Evolutionary conservation across 2,329 filamentous ascomycete species (phyloP).

Genomic region (Leptographium galeiforme): DNA sequence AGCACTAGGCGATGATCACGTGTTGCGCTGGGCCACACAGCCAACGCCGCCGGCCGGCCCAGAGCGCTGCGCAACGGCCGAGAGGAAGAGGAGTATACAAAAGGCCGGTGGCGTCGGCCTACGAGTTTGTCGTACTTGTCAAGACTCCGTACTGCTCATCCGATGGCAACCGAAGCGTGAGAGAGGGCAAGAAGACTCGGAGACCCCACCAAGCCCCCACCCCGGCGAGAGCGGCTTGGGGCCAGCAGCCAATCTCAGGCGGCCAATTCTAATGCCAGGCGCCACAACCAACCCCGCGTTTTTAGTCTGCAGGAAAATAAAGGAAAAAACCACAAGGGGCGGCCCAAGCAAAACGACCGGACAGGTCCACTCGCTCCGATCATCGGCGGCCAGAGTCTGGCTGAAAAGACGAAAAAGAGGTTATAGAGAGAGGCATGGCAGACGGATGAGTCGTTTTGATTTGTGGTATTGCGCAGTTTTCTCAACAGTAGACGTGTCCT

Average conservation of each 20-base stretch:
- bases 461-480: not conserved
- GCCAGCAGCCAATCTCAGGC: constrained; percentile 8
- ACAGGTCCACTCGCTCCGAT: constrained; percentile 7
- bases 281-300: constrained; percentile 10
- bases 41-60: too few relatives aligned
- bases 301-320: constrained; percentile 1
- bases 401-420: not conserved
- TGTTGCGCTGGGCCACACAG: not conserved
- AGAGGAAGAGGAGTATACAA: not conserved
- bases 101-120: too few relatives aligned
- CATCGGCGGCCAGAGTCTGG: constrained; percentile 5
- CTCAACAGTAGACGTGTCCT: not conserved
- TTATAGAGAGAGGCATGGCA: not conserved
- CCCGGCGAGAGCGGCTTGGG: not conserved
- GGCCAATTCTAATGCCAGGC: constrained; percentile 8
- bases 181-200: not conserved
- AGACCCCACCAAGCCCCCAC: too few relatives aligned
- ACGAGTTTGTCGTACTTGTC: too few relatives aligned
- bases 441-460: not conserved
- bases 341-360: constrained; percentile 1
- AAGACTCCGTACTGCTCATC: too few relatives aligned
- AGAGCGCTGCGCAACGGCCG: not conserved
- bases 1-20: not conserved
- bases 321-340: not conserved
- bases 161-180: too few relatives aligned